These are phyloP conservation scores for Hamigera avellanea DNA, from an alignment of 495 filamentous ascomycete genomes.

Conservation along the genomic window DNA sequence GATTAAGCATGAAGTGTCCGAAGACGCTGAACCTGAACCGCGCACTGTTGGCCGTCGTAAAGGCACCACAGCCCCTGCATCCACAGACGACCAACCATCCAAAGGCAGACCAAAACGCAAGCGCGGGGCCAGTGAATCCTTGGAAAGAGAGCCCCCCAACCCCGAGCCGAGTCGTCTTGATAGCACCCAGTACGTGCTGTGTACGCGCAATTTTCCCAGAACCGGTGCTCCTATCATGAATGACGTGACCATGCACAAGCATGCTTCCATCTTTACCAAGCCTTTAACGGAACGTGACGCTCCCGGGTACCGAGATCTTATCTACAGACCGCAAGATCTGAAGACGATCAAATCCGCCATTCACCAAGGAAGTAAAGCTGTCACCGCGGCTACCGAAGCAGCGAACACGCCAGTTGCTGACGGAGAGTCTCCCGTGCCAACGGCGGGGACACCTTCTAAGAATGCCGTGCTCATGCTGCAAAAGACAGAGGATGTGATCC, in stretches of 20 bases:
- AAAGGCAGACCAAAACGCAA: constrained; percentile 27
- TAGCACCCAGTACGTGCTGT: constrained; percentile 48
- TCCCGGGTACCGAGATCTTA: constrained; percentile 77
- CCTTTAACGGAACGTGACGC: constrained; percentile 78
- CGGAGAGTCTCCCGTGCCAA: constrained; percentile 29
- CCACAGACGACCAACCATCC: constrained; percentile 16
- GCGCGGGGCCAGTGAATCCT: constrained; percentile 25
- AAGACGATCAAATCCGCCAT: constrained; percentile 77
- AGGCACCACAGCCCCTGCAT: constrained; percentile 17
- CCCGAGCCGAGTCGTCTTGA: constrained; percentile 21
- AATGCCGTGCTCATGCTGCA: constrained; percentile 42
- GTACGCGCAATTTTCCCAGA: constrained; percentile 66
- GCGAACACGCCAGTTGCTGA: constrained; percentile 35
- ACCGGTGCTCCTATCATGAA: constrained; percentile 72
- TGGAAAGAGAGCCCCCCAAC: constrained; percentile 18
- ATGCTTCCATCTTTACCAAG: constrained; percentile 76
- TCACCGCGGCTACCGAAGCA: constrained; percentile 47
- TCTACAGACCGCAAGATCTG: constrained; percentile 78
- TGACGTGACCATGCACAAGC: constrained; percentile 72
- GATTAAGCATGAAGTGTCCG: constrained; percentile 55
- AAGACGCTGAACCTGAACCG: constrained; percentile 27
- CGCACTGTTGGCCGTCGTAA: constrained; percentile 37
- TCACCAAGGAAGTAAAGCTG: constrained; percentile 61
- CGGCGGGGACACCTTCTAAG: constrained; percentile 22
- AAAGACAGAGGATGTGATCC: constrained; percentile 61